Conservation (phyloP, 1,284 basidiomycete species). For the Sutorius eximius region DNA sequence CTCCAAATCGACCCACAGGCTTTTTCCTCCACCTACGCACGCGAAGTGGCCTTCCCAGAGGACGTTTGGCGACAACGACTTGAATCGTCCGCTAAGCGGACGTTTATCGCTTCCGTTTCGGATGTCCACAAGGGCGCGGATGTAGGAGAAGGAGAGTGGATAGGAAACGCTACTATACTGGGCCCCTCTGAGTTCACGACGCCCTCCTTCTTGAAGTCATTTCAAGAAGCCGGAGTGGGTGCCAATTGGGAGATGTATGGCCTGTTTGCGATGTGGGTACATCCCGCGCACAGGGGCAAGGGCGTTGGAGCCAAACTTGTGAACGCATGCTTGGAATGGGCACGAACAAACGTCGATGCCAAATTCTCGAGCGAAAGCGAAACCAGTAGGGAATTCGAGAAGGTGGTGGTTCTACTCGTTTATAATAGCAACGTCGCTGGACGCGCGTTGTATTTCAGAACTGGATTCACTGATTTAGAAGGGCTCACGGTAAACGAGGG, state of each 20-base stretch:
- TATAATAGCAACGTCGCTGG: conserved; percentile 14
- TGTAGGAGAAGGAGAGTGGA: conserved; percentile 23
- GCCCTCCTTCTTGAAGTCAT: conserved; percentile 7
- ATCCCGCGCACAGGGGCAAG: conserved; percentile 35
- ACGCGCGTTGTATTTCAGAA: conserved; percentile 21
- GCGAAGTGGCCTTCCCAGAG: conserved; percentile 32
- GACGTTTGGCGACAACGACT: conserved; percentile 37
- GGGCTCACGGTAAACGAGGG: conserved; percentile 10
- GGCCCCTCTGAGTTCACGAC: conserved; percentile 26
- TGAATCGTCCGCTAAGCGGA: conserved; percentile 26
- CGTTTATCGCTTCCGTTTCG: conserved; percentile 28
- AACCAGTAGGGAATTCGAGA: conserved; percentile 6
- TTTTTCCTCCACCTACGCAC: conserved; percentile 37
- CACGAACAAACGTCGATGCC: conserved; percentile 16
- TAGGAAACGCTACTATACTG: conserved; percentile 34
- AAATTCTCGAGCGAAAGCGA: neutral
- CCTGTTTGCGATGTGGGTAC: conserved; percentile 40
- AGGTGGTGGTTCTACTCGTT: conserved; percentile 21
- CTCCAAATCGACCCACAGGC: conserved; percentile 37
- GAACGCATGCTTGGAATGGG: conserved; percentile 27
- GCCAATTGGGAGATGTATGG: conserved; percentile 26
- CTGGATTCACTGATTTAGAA: conserved; percentile 21
- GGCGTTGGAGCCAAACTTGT: conserved; percentile 30
- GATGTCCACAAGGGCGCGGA: neutral
- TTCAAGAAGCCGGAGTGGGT: conserved; percentile 13